These are phyloP conservation scores for Cercophora newfieldiana DNA, from an alignment of 495 filamentous ascomycete species.

Conservation along the genomic window DNA sequence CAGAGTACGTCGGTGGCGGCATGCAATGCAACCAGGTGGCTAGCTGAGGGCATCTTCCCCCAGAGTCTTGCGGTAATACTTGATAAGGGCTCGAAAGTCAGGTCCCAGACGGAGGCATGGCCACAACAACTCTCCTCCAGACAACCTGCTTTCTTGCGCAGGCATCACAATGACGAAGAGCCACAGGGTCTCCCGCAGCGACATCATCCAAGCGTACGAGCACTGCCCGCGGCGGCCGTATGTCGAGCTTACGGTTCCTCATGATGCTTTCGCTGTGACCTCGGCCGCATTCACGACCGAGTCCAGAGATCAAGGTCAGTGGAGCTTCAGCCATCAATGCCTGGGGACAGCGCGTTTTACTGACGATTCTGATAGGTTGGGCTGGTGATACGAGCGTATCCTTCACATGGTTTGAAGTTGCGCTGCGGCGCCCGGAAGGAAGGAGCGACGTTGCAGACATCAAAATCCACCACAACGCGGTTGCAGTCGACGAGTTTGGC, in stretches of 20 bases:
- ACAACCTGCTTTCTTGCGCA: not conserved
- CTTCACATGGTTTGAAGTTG: constrained; percentile 5
- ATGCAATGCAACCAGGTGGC: not conserved
- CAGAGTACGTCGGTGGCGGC: not conserved
- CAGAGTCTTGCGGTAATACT: not conserved
- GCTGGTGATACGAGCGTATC: not conserved
- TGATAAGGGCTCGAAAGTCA: too few species aligned
- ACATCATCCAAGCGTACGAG: not conserved
- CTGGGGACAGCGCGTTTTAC: too few species aligned
- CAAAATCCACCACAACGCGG: constrained; percentile 3
- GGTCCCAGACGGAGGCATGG: too few species aligned
- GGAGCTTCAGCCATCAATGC: too few species aligned
- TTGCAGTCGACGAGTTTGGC: not conserved
- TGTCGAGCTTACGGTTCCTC: constrained; percentile 1
- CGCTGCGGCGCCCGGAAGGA: not conserved
- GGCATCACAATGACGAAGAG: not conserved
- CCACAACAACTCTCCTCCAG: not conserved
- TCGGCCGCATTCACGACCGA: not conserved
- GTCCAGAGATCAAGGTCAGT: constrained; percentile 5
- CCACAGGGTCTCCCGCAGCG: not conserved
- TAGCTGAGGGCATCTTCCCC: not conserved
- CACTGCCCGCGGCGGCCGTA: constrained; percentile 7
- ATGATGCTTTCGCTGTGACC: not conserved
- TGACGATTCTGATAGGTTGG: not conserved
- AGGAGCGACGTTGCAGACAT: constrained; percentile 4